Evolutionary conservation across 495 filamentous ascomycete genomes (phyloP), one percentile per base, ranked within the genome.

Genomic region (Thermochaetoides thermophila): DNA sequence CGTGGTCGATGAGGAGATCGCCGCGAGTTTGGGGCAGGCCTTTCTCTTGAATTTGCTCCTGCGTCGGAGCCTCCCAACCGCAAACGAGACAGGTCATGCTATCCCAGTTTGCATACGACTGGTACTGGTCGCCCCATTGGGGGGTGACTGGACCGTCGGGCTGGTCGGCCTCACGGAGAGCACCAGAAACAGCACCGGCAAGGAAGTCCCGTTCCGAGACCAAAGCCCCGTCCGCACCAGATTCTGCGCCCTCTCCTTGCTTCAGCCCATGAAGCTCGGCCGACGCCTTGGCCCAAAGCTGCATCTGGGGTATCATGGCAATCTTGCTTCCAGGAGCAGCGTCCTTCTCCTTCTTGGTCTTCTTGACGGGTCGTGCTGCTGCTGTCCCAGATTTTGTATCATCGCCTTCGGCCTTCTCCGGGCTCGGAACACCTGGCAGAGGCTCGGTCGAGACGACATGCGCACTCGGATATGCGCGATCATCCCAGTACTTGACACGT

Each of bases 211-310:
- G 42, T 7, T 46, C 43, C 6, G 27, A 24, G 16, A 44, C 23
- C 1, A 17, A 29, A 31, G 14, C 34, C 15, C 15, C 31, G 7
- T 35, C 39, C 11, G 25, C 21, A n/a, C n/a, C n/a, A n/a, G n/a
- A n/a, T n/a, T n/a, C n/a, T n/a, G n/a, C n/a, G n/a, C n/a, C n/a
- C 6, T 24, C 21, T 8, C 15, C 30, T 11, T 39, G 38, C 31
- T 45, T 51, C 5, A 48, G 58, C 1, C 80, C 78, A 42, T 87
- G 83, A 24, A 94, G 60, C 49, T 94, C 83, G 0, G 79, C 81
- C 45, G 84, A 80, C 17, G 82, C 81, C 45, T 86, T 78, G 32
- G 77, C 73, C 85, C 85, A 94, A 53, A 85, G 81, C 55, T 89
- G 78, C 21, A 94, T 63, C 44, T 91, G 81, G 3, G 67, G 66